Evolutionary conservation across 345 rosid genomes (phyloP).

Genomic region (Dovyalis caffra): DNA sequence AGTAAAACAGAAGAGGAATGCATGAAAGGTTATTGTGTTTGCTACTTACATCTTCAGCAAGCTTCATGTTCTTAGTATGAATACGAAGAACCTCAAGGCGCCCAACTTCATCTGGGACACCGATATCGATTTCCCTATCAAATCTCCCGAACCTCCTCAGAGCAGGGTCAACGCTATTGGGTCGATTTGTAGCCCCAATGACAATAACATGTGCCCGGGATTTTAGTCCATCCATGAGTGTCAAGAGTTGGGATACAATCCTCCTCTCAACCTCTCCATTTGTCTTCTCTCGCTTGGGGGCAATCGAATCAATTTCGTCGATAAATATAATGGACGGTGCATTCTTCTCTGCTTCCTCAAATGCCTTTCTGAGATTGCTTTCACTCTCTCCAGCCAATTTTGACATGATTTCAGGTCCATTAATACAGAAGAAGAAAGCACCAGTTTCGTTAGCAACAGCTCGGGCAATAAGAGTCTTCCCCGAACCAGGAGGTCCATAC

Average conservation of each 20-base stretch:
- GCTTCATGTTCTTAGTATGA: constrained; percentile 98
- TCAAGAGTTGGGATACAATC: constrained; percentile 90
- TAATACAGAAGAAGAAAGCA: constrained; percentile 92
- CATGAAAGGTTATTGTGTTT: neutral
- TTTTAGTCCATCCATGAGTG: constrained; percentile 94
- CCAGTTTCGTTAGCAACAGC: constrained; percentile 96
- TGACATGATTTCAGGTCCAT: constrained; percentile 97
- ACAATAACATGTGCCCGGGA: constrained; percentile 92
- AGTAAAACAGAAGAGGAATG: neutral
- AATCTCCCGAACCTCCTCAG: constrained; percentile 93
- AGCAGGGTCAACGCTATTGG: constrained; percentile 94
- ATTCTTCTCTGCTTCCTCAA: constrained; percentile 96
- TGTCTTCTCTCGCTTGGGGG: constrained; percentile 95
- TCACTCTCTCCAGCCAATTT: constrained; percentile 98
- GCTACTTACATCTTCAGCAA: constrained; percentile 72
- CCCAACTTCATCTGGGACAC: constrained; percentile 97
- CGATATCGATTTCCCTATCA: constrained; percentile 91
- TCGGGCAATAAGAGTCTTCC: constrained; percentile 88
- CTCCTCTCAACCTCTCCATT: constrained; percentile 97
- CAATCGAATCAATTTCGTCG: constrained; percentile 93
- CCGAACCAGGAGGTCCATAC: constrained; percentile 47
- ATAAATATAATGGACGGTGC: constrained; percentile 95
- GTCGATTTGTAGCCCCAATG: constrained; percentile 98
- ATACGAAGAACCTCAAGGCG: constrained; percentile 98
- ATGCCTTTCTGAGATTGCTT: constrained; percentile 94